These are phyloP conservation scores for Syzygium grande DNA, from an alignment of 345 rosid species.

Conservation along the genomic window DNA sequence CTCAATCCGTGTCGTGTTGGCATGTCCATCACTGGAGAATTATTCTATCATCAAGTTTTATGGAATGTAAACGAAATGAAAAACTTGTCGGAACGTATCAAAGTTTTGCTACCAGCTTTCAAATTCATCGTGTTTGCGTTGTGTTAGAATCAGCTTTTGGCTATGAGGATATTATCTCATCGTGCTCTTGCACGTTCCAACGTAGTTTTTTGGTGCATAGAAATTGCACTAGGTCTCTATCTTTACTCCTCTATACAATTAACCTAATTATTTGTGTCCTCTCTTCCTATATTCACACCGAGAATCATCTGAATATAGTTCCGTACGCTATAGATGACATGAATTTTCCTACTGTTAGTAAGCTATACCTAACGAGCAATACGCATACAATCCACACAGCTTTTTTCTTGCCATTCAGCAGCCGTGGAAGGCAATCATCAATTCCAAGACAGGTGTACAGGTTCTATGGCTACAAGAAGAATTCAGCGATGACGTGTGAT, in stretches of 20 bases:
- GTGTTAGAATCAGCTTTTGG: background rate
- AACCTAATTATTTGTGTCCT: background rate
- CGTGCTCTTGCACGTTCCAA: background rate
- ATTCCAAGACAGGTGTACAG: background rate
- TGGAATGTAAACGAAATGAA: background rate
- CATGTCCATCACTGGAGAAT: background rate
- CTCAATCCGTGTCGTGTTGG: background rate
- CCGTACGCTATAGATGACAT: background rate
- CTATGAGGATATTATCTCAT: background rate
- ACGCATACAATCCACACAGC: background rate
- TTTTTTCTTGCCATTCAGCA: background rate
- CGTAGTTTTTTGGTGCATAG: too few relatives aligned
- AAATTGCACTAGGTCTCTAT: background rate
- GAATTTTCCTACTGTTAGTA: background rate
- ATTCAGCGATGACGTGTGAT: background rate
- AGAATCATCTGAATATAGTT: background rate
- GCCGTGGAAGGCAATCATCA: background rate
- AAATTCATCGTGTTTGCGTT: background rate
- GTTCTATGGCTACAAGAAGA: background rate
- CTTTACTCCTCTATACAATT: background rate
- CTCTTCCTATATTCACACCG: background rate
- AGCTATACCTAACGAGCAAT: background rate
- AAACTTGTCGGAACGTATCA: background rate
- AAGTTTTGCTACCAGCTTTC: background rate
- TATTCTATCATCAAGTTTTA: background rate